phyloP scores from a whole-genome alignment of 306 rosid genomes.

The Rubus idaeus region DNA sequence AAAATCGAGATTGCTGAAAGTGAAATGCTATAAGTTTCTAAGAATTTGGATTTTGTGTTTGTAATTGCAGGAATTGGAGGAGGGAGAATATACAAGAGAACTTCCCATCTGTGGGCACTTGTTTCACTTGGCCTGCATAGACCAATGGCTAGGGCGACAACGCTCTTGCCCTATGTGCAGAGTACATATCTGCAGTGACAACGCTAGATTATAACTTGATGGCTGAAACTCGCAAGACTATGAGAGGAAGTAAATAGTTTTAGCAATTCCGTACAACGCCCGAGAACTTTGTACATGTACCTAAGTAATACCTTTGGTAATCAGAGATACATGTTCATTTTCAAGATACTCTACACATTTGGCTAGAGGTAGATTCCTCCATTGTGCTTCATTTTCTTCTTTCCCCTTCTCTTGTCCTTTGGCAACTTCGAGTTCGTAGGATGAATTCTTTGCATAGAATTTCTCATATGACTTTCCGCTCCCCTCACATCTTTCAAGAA shows the following conservation, averaged over 20 bases:
- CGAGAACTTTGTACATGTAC: neutral
- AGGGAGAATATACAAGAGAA: constrained; percentile 41
- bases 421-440: no score
- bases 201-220: neutral
- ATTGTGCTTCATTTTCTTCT: no score
- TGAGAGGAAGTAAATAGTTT: neutral
- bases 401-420: no score
- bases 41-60: neutral
- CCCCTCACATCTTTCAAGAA: no score
- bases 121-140: constrained; percentile 52
- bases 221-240: neutral
- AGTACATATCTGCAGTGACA: constrained; percentile 6
- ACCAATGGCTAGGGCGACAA: constrained; percentile 45
- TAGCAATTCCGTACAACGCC: neutral
- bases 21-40: neutral
- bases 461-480: no score
- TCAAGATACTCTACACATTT: neutral
- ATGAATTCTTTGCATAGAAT: no score
- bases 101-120: constrained; percentile 52
- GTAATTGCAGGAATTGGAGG: constrained; percentile 36
- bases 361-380: no score
- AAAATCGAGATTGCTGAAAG: neutral
- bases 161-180: constrained; percentile 55
- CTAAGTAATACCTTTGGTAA: neutral
- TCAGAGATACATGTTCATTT: neutral